Percentiles rank a stretch among this genome's conserved stretches.
These are phyloP conservation scores for Pneumocystis oryctolagi DNA, from an alignment of 1,139 yeast species.

Conservation along the genomic window DNA sequence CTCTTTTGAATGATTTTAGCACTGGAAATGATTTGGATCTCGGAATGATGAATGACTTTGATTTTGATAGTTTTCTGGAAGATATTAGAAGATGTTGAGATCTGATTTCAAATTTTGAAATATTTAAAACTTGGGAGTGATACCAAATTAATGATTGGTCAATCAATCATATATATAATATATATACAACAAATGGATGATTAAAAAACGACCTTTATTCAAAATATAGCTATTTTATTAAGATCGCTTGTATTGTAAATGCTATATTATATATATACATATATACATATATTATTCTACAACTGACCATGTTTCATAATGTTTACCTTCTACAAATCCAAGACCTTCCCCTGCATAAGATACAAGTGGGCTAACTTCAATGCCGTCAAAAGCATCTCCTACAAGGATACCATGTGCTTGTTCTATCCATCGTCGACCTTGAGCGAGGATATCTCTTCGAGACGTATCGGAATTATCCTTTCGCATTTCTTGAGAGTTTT, in stretches of 20 bases:
- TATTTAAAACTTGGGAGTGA: background rate
- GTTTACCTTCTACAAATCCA: conserved; percentile 19
- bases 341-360: conserved; percentile 82
- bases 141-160: too few relatives aligned
- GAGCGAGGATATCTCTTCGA: conserved; percentile 43
- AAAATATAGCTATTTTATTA: background rate
- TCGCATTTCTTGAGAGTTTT: conserved; percentile 51
- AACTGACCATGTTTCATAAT: background rate
- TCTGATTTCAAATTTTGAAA: background rate
- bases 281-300: background rate
- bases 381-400: conserved; percentile 26
- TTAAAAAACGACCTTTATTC: too few relatives aligned
- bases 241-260: background rate
- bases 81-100: conserved; percentile 3
- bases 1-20: conserved; percentile 1
- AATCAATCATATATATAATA: background rate
- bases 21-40: conserved; percentile 9
- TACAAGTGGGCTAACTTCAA: conserved; percentile 66
- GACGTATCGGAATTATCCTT: conserved; percentile 82
- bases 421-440: conserved; percentile 66
- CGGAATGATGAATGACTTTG: conserved; percentile 12
- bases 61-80: conserved; percentile 13
- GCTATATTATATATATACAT: background rate
- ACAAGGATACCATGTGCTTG: conserved; percentile 50
- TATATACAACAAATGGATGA: too few relatives aligned